A percentile compares a stretch with the other conserved stretches of the same genome.
Evolutionary conservation across 257 asterid species (phyloP).

Genomic region (Jaltomata sinuosa): DNA sequence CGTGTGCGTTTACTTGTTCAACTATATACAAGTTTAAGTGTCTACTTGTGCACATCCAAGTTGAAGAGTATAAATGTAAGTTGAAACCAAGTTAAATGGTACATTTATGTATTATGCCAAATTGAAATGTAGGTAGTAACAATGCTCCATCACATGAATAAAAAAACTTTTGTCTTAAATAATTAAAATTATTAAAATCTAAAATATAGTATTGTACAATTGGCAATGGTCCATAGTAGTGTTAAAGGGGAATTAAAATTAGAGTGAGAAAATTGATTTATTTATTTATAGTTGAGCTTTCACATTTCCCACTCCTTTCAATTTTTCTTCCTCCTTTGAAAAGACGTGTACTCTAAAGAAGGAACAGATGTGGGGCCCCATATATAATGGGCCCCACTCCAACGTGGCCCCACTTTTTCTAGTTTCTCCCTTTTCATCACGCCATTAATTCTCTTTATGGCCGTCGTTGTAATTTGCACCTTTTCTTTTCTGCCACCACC

Average conservation of each 20-base stretch:
- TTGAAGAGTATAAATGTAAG: too few relatives aligned
- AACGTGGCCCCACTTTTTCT: conserved; percentile 13
- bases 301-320: neutral
- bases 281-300: neutral
- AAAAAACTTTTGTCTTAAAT: neutral
- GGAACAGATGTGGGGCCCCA: conserved; percentile 45
- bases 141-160: neutral
- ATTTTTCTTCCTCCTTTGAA: conserved; percentile 15
- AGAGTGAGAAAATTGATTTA: neutral
- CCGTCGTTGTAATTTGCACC: neutral
- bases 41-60: too few relatives aligned
- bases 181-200: neutral
- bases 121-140: too few relatives aligned
- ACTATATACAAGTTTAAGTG: too few relatives aligned
- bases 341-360: conserved; percentile 40
- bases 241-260: neutral
- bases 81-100: too few relatives aligned
- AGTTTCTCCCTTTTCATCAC: neutral
- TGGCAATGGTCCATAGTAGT: neutral
- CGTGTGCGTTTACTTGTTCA: too few relatives aligned
- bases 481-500: neutral
- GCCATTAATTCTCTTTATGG: neutral
- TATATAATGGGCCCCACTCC: conserved; percentile 9
- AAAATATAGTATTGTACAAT: neutral
- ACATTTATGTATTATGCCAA: too few relatives aligned